Evolutionary conservation across 1,284 basidiomycete genomes (phyloP).

Genomic region (Cutaneotrichosporon cavernicola): DNA sequence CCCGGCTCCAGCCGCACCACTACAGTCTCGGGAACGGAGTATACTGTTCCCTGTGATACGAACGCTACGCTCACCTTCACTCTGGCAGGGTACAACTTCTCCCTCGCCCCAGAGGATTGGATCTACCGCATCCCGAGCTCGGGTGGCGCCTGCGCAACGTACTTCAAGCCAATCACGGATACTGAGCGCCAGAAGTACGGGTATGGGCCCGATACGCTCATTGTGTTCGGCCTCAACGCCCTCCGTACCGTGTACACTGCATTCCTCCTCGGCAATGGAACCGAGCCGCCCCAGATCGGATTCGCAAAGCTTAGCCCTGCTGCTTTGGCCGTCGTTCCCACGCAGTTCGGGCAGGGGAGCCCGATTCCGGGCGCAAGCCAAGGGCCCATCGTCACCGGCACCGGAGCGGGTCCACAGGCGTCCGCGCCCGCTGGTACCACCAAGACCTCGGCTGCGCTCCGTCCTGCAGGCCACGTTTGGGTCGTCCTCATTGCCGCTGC

Average conservation of each 20-base stretch:
- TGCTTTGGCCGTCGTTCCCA: not conserved
- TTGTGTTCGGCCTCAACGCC: not conserved
- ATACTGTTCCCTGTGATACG: slow-evolving; percentile 1
- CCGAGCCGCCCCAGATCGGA: not conserved
- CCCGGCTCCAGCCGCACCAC: not conserved
- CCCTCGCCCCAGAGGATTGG: not conserved
- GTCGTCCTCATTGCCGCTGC: not conserved
- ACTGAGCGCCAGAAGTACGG: not conserved
- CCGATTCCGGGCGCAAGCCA: not conserved
- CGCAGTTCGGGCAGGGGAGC: not conserved
- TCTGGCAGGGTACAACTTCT: not conserved
- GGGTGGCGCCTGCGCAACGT: not conserved
- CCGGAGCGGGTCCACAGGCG: not conserved
- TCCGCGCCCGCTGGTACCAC: not conserved
- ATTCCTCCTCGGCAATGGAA: not conserved
- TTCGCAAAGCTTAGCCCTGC: slow-evolving; percentile 3
- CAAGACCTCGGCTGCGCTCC: not conserved
- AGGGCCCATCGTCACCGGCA: not conserved
- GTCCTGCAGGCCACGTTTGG: not conserved
- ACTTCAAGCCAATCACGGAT: not conserved
- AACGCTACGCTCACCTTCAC: not conserved
- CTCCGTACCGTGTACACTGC: slow-evolving; percentile 3
- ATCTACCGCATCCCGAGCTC: not conserved
- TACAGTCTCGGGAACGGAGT: not conserved
- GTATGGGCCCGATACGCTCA: not conserved